These are phyloP conservation scores for Solanum medicagineum DNA, from an alignment of 257 asterid species.

Conservation along the genomic window DNA sequence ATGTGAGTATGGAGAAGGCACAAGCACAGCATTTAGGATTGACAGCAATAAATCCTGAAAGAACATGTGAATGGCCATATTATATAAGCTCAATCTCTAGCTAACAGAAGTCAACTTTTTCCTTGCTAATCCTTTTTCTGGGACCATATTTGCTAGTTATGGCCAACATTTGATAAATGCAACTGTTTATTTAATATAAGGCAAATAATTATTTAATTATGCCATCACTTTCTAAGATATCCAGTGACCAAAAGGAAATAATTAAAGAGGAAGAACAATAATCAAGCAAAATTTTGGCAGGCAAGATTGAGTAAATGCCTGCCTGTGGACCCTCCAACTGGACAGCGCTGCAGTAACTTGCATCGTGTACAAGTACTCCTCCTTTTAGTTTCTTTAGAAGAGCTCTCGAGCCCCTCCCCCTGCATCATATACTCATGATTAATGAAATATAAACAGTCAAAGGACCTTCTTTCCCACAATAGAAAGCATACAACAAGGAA, in stretches of 20 bases:
- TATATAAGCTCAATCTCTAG: not conserved
- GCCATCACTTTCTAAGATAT: not conserved
- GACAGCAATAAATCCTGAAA: constrained; percentile 48
- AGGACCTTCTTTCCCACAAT: not conserved
- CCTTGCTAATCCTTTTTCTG: not conserved
- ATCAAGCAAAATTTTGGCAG: not conserved
- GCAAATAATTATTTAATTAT: not conserved
- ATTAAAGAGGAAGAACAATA: not conserved
- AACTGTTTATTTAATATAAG: not conserved
- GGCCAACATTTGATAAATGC: not conserved
- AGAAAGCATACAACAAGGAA: not conserved
- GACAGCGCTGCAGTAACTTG: constrained; percentile 56
- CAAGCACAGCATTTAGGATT: constrained; percentile 35
- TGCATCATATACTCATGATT: constrained; percentile 16
- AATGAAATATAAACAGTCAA: not conserved
- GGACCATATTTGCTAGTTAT: not conserved
- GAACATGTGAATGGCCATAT: not conserved
- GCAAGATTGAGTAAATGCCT: constrained; percentile 18
- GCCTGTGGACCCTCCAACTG: constrained; percentile 86
- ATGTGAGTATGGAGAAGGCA: constrained; percentile 35
- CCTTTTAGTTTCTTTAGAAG: constrained; percentile 46
- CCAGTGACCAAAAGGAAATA: not conserved
- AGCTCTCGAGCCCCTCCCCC: constrained; percentile 88
- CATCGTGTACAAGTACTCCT: constrained; percentile 75
- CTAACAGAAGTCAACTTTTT: not conserved